These are phyloP conservation scores for Coemansia sp. DNA, from an alignment of 192 early-diverging fungal species.

Conservation along the genomic window DNA sequence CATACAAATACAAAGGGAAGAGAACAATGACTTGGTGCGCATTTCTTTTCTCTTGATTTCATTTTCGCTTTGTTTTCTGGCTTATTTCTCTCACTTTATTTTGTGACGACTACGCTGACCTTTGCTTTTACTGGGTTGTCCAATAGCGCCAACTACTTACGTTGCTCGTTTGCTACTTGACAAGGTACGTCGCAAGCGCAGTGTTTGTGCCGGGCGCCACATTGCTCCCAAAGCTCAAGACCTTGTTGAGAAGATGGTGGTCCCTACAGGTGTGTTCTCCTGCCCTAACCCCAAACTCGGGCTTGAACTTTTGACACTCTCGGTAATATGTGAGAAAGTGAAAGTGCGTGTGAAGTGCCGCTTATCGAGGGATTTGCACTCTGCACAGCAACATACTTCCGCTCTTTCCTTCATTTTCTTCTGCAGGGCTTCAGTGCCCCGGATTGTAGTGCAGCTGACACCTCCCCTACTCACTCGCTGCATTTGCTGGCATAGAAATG, in stretches of 20 bases:
- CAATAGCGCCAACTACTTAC: not conserved
- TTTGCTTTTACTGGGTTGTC: not conserved
- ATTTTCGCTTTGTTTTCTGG: not conserved
- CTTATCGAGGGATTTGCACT: not conserved
- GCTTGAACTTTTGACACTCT: not conserved
- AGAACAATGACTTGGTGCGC: not conserved
- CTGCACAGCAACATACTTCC: no score
- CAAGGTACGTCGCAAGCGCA: not conserved
- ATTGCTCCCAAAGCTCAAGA: not conserved
- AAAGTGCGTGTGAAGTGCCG: not conserved
- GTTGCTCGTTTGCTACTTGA: not conserved
- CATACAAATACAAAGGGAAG: not conserved
- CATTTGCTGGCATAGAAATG: not conserved
- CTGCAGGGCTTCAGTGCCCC: not conserved
- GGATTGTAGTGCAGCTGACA: not conserved
- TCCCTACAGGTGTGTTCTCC: not conserved
- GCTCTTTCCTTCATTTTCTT: not conserved
- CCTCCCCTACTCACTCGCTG: not conserved
- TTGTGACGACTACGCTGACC: not conserved
- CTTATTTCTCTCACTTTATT: slow-evolving; percentile 1
- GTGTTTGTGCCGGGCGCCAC: not conserved
- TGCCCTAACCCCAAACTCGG: not conserved
- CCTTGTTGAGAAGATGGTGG: not conserved
- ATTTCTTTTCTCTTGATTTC: not conserved
- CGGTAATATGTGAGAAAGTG: not conserved